Conservation (phyloP, 2,329 filamentous ascomycete genomes). For the Rhynchosporium secalis region DNA sequence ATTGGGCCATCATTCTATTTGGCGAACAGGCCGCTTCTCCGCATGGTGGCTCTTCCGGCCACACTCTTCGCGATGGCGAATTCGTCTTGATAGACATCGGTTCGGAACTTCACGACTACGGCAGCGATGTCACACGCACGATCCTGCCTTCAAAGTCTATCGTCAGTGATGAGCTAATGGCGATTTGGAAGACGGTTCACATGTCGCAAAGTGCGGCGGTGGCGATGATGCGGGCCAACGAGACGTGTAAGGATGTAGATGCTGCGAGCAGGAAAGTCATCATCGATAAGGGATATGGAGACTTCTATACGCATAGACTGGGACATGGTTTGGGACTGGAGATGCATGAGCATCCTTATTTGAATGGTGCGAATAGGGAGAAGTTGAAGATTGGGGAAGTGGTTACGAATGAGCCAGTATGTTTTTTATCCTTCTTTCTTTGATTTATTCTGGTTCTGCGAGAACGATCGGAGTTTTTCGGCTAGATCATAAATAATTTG, state of each 20-base stretch:
- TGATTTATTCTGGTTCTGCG: no score
- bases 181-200: constrained; percentile 60
- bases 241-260: constrained; percentile 58
- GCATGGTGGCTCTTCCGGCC: constrained; percentile 45
- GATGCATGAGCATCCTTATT: constrained; percentile 63
- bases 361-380: constrained; percentile 60
- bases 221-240: constrained; percentile 50
- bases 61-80: constrained; percentile 51
- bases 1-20: constrained; percentile 65
- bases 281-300: constrained; percentile 46
- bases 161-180: constrained; percentile 40
- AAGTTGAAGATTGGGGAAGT: constrained; percentile 57
- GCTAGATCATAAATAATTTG: not conserved
- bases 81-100: constrained; percentile 64
- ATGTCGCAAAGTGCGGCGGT: constrained; percentile 58
- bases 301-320: constrained; percentile 60
- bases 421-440: not conserved
- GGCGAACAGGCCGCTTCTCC: constrained; percentile 45
- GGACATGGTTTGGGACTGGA: constrained; percentile 66
- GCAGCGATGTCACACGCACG: constrained; percentile 61
- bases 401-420: constrained; percentile 59
- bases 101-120: constrained; percentile 57
- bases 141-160: constrained; percentile 43
- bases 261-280: constrained; percentile 59
- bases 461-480: not conserved